Conservation (phyloP, 495 filamentous ascomycete species). For the Neurospora intermedia region DNA sequence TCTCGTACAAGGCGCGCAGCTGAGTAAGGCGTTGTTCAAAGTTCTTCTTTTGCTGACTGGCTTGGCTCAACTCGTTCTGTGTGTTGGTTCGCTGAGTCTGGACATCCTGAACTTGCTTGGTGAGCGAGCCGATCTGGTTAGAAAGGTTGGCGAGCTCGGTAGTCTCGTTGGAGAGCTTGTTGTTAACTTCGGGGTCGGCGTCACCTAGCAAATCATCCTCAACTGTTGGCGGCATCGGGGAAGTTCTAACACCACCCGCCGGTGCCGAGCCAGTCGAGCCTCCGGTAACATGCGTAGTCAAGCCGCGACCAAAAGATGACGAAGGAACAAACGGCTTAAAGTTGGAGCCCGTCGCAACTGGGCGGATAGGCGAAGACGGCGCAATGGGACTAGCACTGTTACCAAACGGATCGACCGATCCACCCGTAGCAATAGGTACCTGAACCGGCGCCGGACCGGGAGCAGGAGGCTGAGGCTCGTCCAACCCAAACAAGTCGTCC, state of each 20-base stretch:
- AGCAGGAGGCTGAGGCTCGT: constrained; percentile 48
- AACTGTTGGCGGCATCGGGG: constrained; percentile 37
- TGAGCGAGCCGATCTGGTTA: constrained; percentile 81
- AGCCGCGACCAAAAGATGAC: constrained; percentile 76
- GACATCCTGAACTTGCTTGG: constrained; percentile 88
- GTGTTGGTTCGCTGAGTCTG: constrained; percentile 66
- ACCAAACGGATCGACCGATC: constrained; percentile 55
- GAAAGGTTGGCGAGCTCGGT: constrained; percentile 92
- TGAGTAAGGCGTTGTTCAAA: constrained; percentile 81
- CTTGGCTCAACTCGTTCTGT: constrained; percentile 68
- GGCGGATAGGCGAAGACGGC: constrained; percentile 42
- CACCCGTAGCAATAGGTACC: constrained; percentile 58
- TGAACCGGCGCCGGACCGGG: constrained; percentile 41
- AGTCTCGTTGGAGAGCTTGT: constrained; percentile 76
- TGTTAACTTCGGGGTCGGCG: constrained; percentile 80
- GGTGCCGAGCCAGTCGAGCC: constrained; percentile 45
- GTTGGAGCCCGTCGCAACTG: constrained; percentile 37
- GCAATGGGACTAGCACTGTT: constrained; percentile 33
- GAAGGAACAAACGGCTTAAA: constrained; percentile 90
- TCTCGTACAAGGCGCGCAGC: constrained; percentile 78
- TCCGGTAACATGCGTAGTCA: constrained; percentile 71
- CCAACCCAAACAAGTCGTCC: constrained; percentile 86
- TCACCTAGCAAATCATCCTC: constrained; percentile 92
- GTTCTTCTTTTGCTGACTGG: constrained; percentile 75
- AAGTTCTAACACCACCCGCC: constrained; percentile 18